Evolutionary conservation across 2,329 filamentous ascomycete species (phyloP).

Genomic region (Colletotrichum simmondsii): DNA sequence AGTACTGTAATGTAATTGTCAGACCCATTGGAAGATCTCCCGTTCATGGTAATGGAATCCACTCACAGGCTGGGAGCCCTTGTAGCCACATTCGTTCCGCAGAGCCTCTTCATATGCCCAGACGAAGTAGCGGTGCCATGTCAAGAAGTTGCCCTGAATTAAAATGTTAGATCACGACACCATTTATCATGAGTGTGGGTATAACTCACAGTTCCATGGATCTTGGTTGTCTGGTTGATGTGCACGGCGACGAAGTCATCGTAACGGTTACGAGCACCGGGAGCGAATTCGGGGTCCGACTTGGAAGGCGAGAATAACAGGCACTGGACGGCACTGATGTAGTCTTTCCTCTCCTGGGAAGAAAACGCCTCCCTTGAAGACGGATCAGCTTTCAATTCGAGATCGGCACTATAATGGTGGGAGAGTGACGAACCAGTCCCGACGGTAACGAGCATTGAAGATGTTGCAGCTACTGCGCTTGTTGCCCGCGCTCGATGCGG

Average conservation of each 20-base stretch:
- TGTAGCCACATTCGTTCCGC: slow-evolving; percentile 34
- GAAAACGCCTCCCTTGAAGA: slow-evolving; percentile 37
- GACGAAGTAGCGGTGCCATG: slow-evolving; percentile 34
- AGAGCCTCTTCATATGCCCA: slow-evolving; percentile 32
- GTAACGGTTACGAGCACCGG: slow-evolving; percentile 30
- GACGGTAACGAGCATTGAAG: slow-evolving; percentile 28
- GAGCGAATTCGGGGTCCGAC: slow-evolving; percentile 10
- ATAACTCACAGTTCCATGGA: slow-evolving; percentile 28
- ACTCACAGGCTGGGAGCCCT: slow-evolving; percentile 33
- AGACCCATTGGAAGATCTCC: slow-evolving; percentile 23
- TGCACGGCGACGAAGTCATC: slow-evolving; percentile 38
- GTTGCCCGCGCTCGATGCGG: background rate
- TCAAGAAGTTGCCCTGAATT: slow-evolving; percentile 28
- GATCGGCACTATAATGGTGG: background rate
- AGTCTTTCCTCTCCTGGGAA: slow-evolving; percentile 35
- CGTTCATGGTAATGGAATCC: background rate
- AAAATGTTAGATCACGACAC: background rate
- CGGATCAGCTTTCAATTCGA: background rate
- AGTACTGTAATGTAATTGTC: slow-evolving; percentile 40
- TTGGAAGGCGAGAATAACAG: slow-evolving; percentile 24
- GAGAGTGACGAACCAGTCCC: slow-evolving; percentile 25
- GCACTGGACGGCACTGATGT: slow-evolving; percentile 35
- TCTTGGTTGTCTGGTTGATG: slow-evolving; percentile 24
- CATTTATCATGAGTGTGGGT: accelerated
- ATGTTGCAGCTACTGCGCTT: slow-evolving; percentile 27